Percentiles rank a stretch among this genome's conserved stretches.
These are phyloP conservation scores for Luffa acutangula DNA, from an alignment of 306 rosid genomes.

Conservation along the genomic window DNA sequence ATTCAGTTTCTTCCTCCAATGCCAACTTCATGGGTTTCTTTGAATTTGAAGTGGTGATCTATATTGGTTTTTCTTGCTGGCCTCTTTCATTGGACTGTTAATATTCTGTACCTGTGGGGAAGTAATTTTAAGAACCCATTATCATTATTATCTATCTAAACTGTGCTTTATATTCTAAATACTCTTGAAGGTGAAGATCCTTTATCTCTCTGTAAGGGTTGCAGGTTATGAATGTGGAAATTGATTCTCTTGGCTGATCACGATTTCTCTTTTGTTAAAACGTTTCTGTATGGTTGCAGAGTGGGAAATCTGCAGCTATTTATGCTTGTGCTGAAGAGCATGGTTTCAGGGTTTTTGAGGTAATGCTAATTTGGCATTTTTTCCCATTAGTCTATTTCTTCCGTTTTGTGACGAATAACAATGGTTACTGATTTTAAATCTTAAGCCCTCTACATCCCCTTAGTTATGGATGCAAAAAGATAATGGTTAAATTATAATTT, in stretches of 20 bases:
- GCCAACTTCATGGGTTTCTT: background rate
- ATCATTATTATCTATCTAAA: background rate
- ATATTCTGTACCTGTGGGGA: background rate
- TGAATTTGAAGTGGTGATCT: background rate
- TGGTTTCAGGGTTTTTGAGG: constrained; percentile 82
- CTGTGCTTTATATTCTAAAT: background rate
- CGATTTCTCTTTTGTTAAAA: background rate
- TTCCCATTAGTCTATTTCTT: background rate
- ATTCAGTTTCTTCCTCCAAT: background rate
- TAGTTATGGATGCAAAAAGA: background rate
- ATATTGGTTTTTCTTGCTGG: background rate
- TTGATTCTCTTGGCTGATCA: background rate
- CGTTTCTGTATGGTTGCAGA: constrained; percentile 37
- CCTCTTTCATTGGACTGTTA: background rate
- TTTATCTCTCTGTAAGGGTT: background rate
- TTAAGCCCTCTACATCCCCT: background rate
- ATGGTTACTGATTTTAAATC: background rate
- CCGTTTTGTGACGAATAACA: no score
- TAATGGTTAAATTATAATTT: background rate
- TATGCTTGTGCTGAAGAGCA: constrained; percentile 90
- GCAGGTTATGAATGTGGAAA: constrained; percentile 12
- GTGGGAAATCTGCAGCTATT: constrained; percentile 94
- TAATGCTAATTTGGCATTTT: constrained; percentile 18
- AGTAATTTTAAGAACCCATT: background rate
- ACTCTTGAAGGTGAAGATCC: background rate